Conservation (phyloP, 208 protist genomes). For the Wallacemonas rigidus region DNA sequence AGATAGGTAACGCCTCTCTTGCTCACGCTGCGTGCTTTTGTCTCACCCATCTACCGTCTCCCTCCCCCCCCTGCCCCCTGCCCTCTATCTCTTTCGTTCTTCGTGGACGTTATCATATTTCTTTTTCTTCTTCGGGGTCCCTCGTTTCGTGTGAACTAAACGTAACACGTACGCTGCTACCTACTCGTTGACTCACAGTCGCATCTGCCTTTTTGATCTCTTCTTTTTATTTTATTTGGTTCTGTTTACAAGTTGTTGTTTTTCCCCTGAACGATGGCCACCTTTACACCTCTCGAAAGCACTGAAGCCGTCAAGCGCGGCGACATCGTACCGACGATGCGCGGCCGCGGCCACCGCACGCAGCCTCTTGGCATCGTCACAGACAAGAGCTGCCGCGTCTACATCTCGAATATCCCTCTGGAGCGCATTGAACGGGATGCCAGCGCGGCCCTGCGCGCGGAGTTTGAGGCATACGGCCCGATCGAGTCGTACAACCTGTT, state of each 20-base stretch:
- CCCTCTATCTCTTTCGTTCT: no score
- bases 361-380: constrained; percentile 78
- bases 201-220: background rate
- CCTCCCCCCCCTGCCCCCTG: no score
- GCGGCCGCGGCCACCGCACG: constrained; percentile 14
- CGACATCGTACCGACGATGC: background rate
- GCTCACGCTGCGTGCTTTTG: no score
- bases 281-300: constrained; percentile 68
- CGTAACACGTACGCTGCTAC: no score
- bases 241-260: no score
- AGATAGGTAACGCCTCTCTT: no score
- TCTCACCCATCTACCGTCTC: no score
- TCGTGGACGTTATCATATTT: background rate
- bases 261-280: constrained; percentile 36
- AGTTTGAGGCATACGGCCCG: constrained; percentile 86
- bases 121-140: background rate
- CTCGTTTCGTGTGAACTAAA: no score
- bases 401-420: constrained; percentile 87
- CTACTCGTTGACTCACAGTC: no score
- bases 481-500: constrained; percentile 90
- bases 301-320: constrained; percentile 25
- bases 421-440: constrained; percentile 84
- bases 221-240: constrained; percentile 8
- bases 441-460: constrained; percentile 57
- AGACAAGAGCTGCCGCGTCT: constrained; percentile 85